phyloP scores from a whole-genome alignment of 1,284 basidiomycete genomes.

The Gymnopus androsaceus region DNA sequence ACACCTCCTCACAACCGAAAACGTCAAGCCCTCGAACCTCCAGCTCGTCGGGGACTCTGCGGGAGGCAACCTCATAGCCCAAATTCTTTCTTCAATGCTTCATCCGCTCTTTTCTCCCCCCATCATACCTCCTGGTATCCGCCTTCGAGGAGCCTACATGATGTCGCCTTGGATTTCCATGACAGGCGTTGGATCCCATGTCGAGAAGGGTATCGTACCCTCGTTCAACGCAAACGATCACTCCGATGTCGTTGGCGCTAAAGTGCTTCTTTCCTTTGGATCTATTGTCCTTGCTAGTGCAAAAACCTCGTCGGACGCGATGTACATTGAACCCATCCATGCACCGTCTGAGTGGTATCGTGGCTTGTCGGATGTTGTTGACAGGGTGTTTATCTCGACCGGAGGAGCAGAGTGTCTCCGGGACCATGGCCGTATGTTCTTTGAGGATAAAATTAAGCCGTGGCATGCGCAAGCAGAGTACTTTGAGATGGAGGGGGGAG shows the following conservation, averaged over 20 bases:
- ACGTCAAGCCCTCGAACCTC: conserved; percentile 30
- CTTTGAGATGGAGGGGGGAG: conserved; percentile 33
- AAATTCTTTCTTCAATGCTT: conserved; percentile 4
- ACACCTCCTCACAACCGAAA: conserved; percentile 25
- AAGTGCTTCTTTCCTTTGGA: conserved; percentile 26
- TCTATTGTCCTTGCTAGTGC: conserved; percentile 25
- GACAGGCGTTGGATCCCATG: conserved; percentile 24
- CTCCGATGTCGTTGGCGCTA: conserved; percentile 31
- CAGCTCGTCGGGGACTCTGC: conserved; percentile 25
- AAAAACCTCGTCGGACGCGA: conserved; percentile 22
- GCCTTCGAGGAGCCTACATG: conserved; percentile 33
- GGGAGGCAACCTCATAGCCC: conserved; percentile 1
- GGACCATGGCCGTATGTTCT: conserved; percentile 37
- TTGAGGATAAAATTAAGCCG: conserved; percentile 27
- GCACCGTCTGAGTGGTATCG: conserved; percentile 38
- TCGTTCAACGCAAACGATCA: conserved; percentile 31
- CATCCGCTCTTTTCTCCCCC: conserved; percentile 28
- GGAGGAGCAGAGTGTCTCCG: conserved; percentile 38
- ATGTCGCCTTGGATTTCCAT: conserved; percentile 42
- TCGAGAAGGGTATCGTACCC: neutral
- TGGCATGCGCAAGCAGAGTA: conserved; percentile 29
- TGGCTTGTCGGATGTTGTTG: conserved; percentile 31
- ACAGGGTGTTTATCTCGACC: conserved; percentile 36
- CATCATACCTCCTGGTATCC: conserved; percentile 24
- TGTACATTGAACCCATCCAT: conserved; percentile 35